Percentiles rank a stretch among this genome's conserved stretches.
Evolutionary conservation across 139 green algal species (phyloP).

Genomic region (Chlamydomonas asymmetrica): DNA sequence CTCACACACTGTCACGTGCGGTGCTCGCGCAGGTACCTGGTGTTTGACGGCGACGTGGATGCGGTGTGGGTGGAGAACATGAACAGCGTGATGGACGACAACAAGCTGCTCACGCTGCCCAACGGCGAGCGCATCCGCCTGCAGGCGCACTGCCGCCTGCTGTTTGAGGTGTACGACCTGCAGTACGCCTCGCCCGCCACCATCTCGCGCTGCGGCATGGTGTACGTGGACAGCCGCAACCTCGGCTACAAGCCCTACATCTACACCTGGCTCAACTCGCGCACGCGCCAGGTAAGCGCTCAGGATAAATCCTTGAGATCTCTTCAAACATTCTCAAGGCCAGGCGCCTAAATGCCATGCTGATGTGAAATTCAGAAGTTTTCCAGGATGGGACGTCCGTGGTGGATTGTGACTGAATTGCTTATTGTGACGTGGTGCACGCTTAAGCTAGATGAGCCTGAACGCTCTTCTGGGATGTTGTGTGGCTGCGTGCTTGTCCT

Average conservation of each 20-base stretch:
- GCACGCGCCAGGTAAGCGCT: slow-evolving; percentile 7
- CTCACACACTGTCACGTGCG: too few relatives aligned
- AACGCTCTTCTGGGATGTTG: too few relatives aligned
- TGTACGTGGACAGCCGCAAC: slow-evolving; percentile 88
- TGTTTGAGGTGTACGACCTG: slow-evolving; percentile 76
- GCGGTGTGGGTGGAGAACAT: slow-evolving; percentile 92
- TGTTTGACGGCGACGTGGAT: slow-evolving; percentile 88
- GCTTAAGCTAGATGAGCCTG: too few relatives aligned
- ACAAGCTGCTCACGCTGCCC: slow-evolving; percentile 84
- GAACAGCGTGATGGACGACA: slow-evolving; percentile 91
- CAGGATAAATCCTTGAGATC: too few relatives aligned
- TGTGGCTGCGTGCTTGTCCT: too few relatives aligned
- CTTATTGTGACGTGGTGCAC: too few relatives aligned
- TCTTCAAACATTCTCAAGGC: too few relatives aligned
- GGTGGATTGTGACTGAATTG: too few relatives aligned
- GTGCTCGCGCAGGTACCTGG: slow-evolving; percentile 52
- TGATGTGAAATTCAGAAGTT: too few relatives aligned
- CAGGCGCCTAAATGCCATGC: too few relatives aligned
- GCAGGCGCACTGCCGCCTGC: slow-evolving; percentile 75
- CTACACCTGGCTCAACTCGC: slow-evolving; percentile 68
- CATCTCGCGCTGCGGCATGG: slow-evolving; percentile 83
- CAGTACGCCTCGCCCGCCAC: slow-evolving; percentile 68
- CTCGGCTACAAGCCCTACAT: slow-evolving; percentile 83
- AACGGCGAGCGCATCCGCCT: slow-evolving; percentile 86
- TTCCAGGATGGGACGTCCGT: too few relatives aligned